These are phyloP conservation scores for Globisporangium paddicum DNA, from an alignment of 352 stramenopile genomes.

Conservation along the genomic window DNA sequence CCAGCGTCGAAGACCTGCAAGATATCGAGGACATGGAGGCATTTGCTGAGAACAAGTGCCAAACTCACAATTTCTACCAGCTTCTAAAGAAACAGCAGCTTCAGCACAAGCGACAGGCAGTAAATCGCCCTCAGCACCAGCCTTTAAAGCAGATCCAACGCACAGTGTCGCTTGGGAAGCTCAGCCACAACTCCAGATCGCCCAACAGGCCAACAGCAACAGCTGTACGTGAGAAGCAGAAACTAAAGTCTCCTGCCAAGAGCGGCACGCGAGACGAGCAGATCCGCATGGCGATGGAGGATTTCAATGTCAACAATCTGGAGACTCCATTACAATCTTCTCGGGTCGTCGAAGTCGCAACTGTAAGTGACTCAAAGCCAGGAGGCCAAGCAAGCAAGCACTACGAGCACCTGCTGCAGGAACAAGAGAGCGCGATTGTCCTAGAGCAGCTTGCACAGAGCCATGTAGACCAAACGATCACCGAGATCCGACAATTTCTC, in stretches of 20 bases:
- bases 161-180: not conserved
- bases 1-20: constrained; percentile 26
- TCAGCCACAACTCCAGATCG: not conserved
- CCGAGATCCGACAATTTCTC: constrained; percentile 51
- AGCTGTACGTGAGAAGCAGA: not conserved
- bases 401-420: constrained; percentile 9
- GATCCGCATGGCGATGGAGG: constrained; percentile 32
- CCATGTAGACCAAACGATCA: constrained; percentile 36
- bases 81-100: constrained; percentile 19
- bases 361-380: not conserved
- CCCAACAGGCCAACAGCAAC: not conserved
- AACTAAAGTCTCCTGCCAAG: not conserved
- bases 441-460: constrained; percentile 22
- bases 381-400: not conserved
- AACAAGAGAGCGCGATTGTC: constrained; percentile 7
- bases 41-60: constrained; percentile 22
- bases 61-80: constrained; percentile 29
- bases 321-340: not conserved
- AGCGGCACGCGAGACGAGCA: constrained; percentile 16
- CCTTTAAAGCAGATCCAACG: not conserved
- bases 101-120: not conserved
- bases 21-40: constrained; percentile 39
- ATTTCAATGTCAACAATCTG: constrained; percentile 11
- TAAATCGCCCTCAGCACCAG: not conserved
- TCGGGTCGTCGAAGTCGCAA: no score